These are phyloP conservation scores for Aureobasidium zeae DNA, from an alignment of 2,329 filamentous ascomycete genomes.

Conservation along the genomic window DNA sequence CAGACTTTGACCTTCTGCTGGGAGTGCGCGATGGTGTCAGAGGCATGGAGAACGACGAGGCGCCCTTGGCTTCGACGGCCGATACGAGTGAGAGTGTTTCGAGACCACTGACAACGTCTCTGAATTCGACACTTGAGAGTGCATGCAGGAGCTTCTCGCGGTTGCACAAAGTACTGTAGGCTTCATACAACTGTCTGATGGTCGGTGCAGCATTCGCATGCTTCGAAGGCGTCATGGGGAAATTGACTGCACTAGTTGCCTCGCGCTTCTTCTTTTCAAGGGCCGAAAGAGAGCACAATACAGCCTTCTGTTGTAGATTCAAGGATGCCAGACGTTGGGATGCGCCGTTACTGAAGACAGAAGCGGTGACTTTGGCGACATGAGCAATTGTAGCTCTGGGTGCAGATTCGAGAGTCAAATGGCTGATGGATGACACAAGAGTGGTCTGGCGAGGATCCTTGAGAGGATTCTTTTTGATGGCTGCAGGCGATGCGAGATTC, in stretches of 20 bases:
- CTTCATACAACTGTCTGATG: constrained; percentile 72
- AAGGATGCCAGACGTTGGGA: constrained; percentile 74
- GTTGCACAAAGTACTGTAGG: constrained; percentile 74
- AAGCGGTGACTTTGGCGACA: constrained; percentile 81
- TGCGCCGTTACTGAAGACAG: constrained; percentile 83
- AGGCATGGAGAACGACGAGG: constrained; percentile 50
- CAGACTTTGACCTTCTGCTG: constrained; percentile 45
- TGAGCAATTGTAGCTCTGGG: constrained; percentile 84
- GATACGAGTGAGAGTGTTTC: constrained; percentile 78
- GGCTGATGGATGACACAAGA: constrained; percentile 32
- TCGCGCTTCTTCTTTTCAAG: constrained; percentile 50
- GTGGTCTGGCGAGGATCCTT: constrained; percentile 18
- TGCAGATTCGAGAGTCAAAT: constrained; percentile 60
- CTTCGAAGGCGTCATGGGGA: constrained; percentile 35
- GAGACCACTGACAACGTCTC: constrained; percentile 80
- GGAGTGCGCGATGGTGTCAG: constrained; percentile 60
- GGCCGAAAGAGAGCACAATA: constrained; percentile 77
- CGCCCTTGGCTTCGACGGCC: constrained; percentile 52
- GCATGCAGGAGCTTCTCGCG: constrained; percentile 83
- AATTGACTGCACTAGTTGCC: constrained; percentile 18
- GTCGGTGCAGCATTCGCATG: constrained; percentile 54
- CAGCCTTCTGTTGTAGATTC: constrained; percentile 94
- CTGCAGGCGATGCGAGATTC: constrained; percentile 56
- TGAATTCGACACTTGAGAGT: constrained; percentile 83
- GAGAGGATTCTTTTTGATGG: constrained; percentile 38